Evolutionary conservation across 495 filamentous ascomycete species (phyloP), one percentile per base, ranked within the genome.

Genomic region (Penicillium coffeae): DNA sequence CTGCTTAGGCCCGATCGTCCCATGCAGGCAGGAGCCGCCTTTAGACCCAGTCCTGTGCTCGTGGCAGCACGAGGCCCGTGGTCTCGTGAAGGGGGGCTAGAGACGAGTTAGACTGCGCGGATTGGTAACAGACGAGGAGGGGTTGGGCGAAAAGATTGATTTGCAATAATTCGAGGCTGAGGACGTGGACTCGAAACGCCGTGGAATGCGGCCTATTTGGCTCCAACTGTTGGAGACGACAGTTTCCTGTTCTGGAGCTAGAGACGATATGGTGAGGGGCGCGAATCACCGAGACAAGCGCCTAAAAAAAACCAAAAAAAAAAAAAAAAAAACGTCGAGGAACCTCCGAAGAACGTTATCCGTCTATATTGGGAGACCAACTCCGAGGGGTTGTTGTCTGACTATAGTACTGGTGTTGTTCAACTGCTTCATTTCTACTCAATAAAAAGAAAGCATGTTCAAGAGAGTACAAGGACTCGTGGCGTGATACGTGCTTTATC

Each of bases 1-100:
- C 45, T 63, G 5, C 27, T 54, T n/a, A 21, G 40, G 37, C 22
- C 14, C 36, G 35, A 20, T 16, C 15, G 34, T 51, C 49, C 32
- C 54, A 54, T 60, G 60, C 54, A 63, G 48, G 48, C 33, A 46
- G 51, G 38, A 51, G 53, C 50, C 50, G 50, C 50, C 15, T 50
- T 32, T 37, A 30, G 18, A 33, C 47, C 33, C 39, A 36, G 27
- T 15, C 38, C 5, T 16, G 1, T 22, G 20, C 20, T 51, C 38
- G 42, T 20, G 51, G 27, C 44, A 58, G 47, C 34, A 34, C 21
- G 45, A 45, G 50, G 42, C 18, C 42, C 50, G 54, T 58, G 54
- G 20, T 35, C 35, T 13, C 20, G 7, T 32, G 9, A 45, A 8
- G 35, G 18, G 7, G 21, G 27, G 38, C 30, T 21, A 32, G 27